These are phyloP conservation scores for Infundibulicybe gibba DNA, from an alignment of 768 basidiomycete genomes.

Conservation along the genomic window DNA sequence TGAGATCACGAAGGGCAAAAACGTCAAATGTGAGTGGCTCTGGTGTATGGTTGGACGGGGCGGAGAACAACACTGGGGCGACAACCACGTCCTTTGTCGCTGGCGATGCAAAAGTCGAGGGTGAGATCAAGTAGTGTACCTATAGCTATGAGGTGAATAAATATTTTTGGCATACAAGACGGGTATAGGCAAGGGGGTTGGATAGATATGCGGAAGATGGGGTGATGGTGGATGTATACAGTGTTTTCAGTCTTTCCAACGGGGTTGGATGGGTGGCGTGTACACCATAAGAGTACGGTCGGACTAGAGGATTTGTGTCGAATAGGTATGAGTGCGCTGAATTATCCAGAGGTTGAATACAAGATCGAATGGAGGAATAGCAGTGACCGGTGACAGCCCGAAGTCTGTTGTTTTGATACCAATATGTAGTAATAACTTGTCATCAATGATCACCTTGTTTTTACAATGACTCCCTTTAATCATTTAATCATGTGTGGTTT, in stretches of 20 bases:
- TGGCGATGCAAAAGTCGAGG: slow-evolving; percentile 73
- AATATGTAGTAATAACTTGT: too few species aligned
- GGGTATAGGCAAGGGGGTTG: slow-evolving; percentile 82
- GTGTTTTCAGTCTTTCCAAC: neutral
- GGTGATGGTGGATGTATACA: slow-evolving; percentile 43
- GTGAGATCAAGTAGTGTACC: slow-evolving; percentile 76
- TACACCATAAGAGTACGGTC: neutral
- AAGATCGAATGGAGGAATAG: slow-evolving; percentile 23
- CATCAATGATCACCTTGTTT: too few species aligned
- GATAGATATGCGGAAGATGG: slow-evolving; percentile 66
- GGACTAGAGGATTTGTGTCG: slow-evolving; percentile 1
- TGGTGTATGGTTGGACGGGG: slow-evolving; percentile 18
- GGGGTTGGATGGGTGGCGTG: neutral
- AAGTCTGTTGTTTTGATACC: too few species aligned
- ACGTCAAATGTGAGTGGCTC: slow-evolving; percentile 64
- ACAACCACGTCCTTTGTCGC: slow-evolving; percentile 61
- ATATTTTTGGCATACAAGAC: slow-evolving; percentile 77
- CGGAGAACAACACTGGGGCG: slow-evolving; percentile 64
- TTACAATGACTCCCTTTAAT: too few species aligned
- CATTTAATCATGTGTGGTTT: too few species aligned
- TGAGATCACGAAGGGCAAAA: slow-evolving; percentile 74
- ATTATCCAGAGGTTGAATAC: slow-evolving; percentile 4
- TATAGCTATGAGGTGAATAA: slow-evolving; percentile 76
- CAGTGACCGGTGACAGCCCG: too few species aligned
- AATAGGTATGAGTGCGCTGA: slow-evolving; percentile 4